Percentiles rank a stretch among this genome's conserved stretches.
These are phyloP conservation scores for Pleoardoris graminearum DNA, from an alignment of 2,329 filamentous ascomycete genomes.

Conservation along the genomic window DNA sequence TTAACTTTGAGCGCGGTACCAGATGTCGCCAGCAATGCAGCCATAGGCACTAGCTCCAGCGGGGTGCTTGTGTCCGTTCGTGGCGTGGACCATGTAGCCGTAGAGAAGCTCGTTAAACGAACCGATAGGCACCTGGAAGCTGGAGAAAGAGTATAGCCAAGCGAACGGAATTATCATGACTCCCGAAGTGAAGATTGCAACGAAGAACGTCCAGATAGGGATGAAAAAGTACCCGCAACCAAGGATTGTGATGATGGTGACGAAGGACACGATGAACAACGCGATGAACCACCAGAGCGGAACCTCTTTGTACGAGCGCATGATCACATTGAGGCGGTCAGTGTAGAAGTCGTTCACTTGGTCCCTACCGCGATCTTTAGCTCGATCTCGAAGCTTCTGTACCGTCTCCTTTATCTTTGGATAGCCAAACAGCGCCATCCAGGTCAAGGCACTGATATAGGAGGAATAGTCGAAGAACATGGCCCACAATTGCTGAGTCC, in stretches of 20 bases:
- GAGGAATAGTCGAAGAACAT: slow-evolving; percentile 66
- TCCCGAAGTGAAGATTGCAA: slow-evolving; percentile 59
- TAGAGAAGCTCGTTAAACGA: slow-evolving; percentile 64
- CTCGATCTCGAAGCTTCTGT: slow-evolving; percentile 46
- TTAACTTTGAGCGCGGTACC: slow-evolving; percentile 51
- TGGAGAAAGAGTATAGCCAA: slow-evolving; percentile 64
- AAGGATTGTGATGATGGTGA: slow-evolving; percentile 57
- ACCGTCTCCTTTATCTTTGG: slow-evolving; percentile 53
- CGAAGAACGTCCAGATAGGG: slow-evolving; percentile 63
- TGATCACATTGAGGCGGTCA: slow-evolving; percentile 63
- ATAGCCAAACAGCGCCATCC: slow-evolving; percentile 62
- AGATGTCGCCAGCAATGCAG: slow-evolving; percentile 63
- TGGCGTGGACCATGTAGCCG: slow-evolving; percentile 59
- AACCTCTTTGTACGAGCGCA: slow-evolving; percentile 61
- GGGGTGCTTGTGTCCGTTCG: slow-evolving; percentile 57
- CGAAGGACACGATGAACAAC: slow-evolving; percentile 56
- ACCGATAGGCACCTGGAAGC: slow-evolving; percentile 58
- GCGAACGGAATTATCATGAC: slow-evolving; percentile 61
- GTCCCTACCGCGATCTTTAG: slow-evolving; percentile 27
- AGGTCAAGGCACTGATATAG: slow-evolving; percentile 61
- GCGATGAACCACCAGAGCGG: slow-evolving; percentile 61
- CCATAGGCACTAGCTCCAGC: slow-evolving; percentile 62
- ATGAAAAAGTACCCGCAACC: slow-evolving; percentile 60
- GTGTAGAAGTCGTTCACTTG: slow-evolving; percentile 59
- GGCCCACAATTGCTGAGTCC: slow-evolving; percentile 60